Evolutionary conservation across 345 rosid genomes (phyloP), one percentile per base, ranked within the genome.

Genomic region (Hibiscus tridactylites): DNA sequence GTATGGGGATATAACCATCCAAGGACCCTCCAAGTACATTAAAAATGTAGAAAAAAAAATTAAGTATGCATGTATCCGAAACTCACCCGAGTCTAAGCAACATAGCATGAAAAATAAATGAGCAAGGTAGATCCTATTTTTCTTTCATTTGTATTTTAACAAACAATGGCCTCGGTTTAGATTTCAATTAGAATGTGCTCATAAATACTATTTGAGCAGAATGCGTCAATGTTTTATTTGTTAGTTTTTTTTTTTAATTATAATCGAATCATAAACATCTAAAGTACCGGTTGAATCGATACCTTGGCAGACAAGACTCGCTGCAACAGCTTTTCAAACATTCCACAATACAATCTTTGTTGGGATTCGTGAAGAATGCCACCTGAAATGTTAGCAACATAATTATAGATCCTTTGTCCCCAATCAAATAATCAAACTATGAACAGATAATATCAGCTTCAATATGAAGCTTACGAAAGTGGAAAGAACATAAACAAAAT

Each of bases 241-340:
- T 21, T 42, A 11, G 10, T 8, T 16, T 64, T 37, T 65, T 37
- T 65, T 4, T 47, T 44, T 13, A 13, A 12, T 2, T 9, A 31
- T 15, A 47, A 26, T 1, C 31, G 2, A 31, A 50, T 9, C 29
- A 42, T 64, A 50, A 50, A 28, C 57, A n/a, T 33, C 3, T 0
- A 69, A 0, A 50, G 49, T 54, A 29, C n/a, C 0, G 15, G 62
- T 62, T n/a, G 26, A 17, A 56, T 7, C 60, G 26, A 21, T 81
- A 88, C 97, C 90, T 85, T 69, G 84, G 80, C 28, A 91, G 97
- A 35, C 79, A 74, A 35, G 89, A 83, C 69, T 84, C 83, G 9
- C 88, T 90, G 80, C 91, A 91, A 81, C 97, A 94, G 77, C 89
- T 88, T 73, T 83, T 80, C 81, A 90, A 73, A 83, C 97, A 90